Conservation (phyloP, 2,329 filamentous ascomycete genomes). For the Basipetospora chlamydospora region DNA sequence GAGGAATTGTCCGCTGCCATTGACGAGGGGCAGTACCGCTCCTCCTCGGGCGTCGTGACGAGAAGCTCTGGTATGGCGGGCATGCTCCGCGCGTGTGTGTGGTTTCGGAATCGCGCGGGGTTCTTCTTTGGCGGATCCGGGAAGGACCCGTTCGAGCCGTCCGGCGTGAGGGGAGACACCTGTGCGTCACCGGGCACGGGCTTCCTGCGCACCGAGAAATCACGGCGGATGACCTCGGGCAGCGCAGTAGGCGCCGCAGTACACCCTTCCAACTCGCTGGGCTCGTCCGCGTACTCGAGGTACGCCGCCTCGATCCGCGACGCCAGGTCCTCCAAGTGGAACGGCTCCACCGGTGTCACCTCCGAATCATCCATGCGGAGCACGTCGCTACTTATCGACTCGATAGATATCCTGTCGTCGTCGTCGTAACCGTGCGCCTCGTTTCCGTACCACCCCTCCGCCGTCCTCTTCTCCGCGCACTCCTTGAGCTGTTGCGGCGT, state of each 20-base stretch:
- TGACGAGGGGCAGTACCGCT: too few relatives aligned
- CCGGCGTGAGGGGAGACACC: background rate
- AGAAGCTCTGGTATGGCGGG: constrained; percentile 28
- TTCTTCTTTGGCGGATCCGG: constrained; percentile 8
- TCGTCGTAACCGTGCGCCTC: background rate
- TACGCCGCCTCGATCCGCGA: constrained; percentile 22
- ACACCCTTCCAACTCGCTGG: background rate
- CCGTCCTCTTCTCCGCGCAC: constrained; percentile 22
- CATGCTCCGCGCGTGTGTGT: constrained; percentile 11
- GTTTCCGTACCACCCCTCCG: constrained; percentile 9
- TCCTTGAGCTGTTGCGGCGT: constrained; percentile 36
- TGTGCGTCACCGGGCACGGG: constrained; percentile 2
- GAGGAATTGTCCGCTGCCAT: constrained; percentile 5
- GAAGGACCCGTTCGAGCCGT: background rate
- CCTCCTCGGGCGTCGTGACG: constrained; percentile 10
- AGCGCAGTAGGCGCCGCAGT: too few relatives aligned
- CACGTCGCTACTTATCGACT: too few relatives aligned
- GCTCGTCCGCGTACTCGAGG: constrained; percentile 11
- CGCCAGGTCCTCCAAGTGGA: constrained; percentile 33
- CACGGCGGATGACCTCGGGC: constrained; percentile 10
- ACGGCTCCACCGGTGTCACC: constrained; percentile 31
- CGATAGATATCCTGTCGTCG: background rate
- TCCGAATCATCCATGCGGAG: too few relatives aligned
- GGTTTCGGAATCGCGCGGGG: background rate
- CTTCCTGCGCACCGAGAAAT: constrained; percentile 12